A percentile compares a stretch with the other conserved stretches of the same genome.
phyloP scores from a whole-genome alignment of 2,329 filamentous ascomycete genomes.

The Tolypocladium tundrense region DNA sequence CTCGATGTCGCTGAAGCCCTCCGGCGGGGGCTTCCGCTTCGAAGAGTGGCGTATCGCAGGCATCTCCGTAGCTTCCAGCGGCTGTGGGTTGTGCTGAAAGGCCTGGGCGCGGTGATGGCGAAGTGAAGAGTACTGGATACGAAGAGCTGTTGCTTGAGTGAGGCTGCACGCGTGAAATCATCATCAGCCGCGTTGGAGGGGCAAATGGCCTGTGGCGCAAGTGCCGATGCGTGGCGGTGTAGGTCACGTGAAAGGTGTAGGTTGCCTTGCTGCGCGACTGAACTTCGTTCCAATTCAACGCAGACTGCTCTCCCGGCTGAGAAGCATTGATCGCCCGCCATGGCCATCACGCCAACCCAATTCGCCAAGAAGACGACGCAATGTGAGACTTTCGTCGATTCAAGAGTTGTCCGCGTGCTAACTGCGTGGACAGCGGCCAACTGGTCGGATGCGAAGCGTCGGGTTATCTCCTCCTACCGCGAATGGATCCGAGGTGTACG shows the following conservation, averaged over 20 bases:
- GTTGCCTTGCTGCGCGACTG: conserved; percentile 9
- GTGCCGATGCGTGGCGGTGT: conserved; percentile 5
- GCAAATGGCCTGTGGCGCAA: conserved; percentile 8
- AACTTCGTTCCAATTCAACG: conserved; percentile 15
- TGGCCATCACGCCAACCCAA: conserved; percentile 89
- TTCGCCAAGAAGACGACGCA: conserved; percentile 73
- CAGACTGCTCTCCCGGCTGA: conserved; percentile 14
- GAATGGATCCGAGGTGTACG: conserved; percentile 94
- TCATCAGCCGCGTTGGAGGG: conserved; percentile 7
- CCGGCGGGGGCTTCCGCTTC: conserved; percentile 73
- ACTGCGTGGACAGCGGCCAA: conserved; percentile 57
- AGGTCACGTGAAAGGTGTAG: conserved; percentile 17
- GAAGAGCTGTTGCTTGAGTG: not conserved
- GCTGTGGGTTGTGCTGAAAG: not conserved
- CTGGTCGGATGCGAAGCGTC: conserved; percentile 77
- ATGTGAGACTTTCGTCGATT: conserved; percentile 43
- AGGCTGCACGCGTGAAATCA: conserved; percentile 3
- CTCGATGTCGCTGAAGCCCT: conserved; percentile 81
- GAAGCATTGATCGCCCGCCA: conserved; percentile 38
- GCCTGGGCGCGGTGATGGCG: not conserved
- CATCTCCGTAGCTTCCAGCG: conserved; percentile 37
- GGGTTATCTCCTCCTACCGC: conserved; percentile 83
- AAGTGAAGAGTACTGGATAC: not conserved
- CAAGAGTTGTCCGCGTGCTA: conserved; percentile 17
- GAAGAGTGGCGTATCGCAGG: conserved; percentile 66